Conservation (phyloP, 169 alveolate species). For the Babesia ovata region DNA sequence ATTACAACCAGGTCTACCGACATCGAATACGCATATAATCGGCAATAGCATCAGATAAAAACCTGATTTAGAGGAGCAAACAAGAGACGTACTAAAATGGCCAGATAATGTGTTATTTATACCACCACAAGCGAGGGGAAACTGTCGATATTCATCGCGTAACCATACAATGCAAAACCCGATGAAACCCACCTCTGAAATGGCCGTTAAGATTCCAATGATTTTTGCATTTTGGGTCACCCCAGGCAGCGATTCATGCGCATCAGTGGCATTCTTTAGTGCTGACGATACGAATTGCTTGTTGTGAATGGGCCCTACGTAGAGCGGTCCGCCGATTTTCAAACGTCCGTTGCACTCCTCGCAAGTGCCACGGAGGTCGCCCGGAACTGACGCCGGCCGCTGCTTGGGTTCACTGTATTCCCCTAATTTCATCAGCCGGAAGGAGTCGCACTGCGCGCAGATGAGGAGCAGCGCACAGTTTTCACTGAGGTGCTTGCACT, state of each 20-base stretch:
- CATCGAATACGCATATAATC: no score
- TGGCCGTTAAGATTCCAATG: constrained; percentile 53
- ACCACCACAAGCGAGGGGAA: no score
- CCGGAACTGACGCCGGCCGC: constrained; percentile 40
- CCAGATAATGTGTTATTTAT: not conserved
- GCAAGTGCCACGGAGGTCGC: constrained; percentile 68
- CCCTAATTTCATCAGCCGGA: constrained; percentile 38
- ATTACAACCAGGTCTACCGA: not conserved
- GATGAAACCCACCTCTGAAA: constrained; percentile 42
- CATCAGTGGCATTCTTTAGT: constrained; percentile 35
- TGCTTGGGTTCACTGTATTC: constrained; percentile 33
- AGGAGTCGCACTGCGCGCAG: constrained; percentile 63
- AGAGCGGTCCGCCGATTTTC: constrained; percentile 82
- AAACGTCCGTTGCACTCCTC: constrained; percentile 81
- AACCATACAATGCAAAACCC: no score
- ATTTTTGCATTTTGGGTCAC: constrained; percentile 47
- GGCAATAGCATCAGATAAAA: no score
- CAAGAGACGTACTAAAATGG: no score
- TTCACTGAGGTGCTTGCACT: constrained; percentile 84
- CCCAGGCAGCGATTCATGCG: constrained; percentile 26
- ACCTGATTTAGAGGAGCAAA: no score
- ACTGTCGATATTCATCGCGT: no score
- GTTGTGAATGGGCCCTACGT: constrained; percentile 79
- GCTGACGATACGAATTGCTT: constrained; percentile 70
- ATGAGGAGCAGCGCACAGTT: constrained; percentile 80